Percentiles rank a stretch among this genome's conserved stretches.
phyloP scores from a whole-genome alignment of 177 flowering plant genomes.

The Vitis hybrid region DNA sequence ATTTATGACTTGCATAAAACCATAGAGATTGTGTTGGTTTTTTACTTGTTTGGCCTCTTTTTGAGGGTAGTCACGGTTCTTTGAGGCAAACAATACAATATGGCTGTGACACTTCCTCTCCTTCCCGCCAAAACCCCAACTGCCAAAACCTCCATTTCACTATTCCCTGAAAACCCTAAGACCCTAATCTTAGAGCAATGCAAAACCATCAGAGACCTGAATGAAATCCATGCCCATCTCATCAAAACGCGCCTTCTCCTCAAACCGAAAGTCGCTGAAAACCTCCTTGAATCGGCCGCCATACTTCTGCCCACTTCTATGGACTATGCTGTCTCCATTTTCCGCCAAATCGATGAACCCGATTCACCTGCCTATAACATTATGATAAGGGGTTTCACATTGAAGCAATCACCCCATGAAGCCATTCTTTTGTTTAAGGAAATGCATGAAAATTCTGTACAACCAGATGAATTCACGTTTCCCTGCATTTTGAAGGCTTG shows the following conservation, averaged over 20 bases:
- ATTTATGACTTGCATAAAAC: no score
- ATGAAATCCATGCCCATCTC: constrained; percentile 46
- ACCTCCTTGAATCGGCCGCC: constrained; percentile 49
- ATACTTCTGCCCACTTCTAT: constrained; percentile 30
- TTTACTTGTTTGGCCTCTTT: no score
- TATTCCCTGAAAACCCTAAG: constrained; percentile 35
- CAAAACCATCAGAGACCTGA: constrained; percentile 40
- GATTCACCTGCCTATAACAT: constrained; percentile 36
- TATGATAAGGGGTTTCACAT: constrained; percentile 43
- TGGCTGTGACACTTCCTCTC: constrained; percentile 15
- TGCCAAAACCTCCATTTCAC: constrained; percentile 15
- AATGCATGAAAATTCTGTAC: constrained; percentile 28
- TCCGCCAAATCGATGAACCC: constrained; percentile 32
- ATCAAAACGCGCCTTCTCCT: constrained; percentile 42
- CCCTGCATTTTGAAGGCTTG: constrained; percentile 47
- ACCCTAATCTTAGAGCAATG: constrained; percentile 35
- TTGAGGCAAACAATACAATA: neutral
- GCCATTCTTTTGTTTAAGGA: constrained; percentile 30
- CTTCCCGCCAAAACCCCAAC: constrained; percentile 23
- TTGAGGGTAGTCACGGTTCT: no score
- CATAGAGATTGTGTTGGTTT: no score
- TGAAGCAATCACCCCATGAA: constrained; percentile 22
- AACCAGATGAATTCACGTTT: constrained; percentile 42
- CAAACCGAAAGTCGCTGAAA: constrained; percentile 30
- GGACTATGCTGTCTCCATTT: constrained; percentile 42